Percentiles rank a stretch among this genome's conserved stretches.
Evolutionary conservation across 139 green algal species (phyloP).

Genomic region (Nannochloris sp.): DNA sequence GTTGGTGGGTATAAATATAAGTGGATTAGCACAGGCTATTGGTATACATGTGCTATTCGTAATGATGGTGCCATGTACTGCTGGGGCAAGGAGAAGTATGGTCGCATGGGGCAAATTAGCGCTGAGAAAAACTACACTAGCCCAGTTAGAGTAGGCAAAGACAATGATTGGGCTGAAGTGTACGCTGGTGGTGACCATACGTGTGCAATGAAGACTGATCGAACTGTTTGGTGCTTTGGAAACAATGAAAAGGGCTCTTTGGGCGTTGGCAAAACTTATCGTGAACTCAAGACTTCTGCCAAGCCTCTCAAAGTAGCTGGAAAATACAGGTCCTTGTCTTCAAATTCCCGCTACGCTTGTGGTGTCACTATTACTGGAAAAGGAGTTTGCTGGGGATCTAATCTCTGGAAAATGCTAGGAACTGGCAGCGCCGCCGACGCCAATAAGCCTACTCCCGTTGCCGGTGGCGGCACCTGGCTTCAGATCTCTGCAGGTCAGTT

Average conservation of each 20-base stretch:
- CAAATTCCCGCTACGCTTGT: background rate
- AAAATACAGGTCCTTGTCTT: background rate
- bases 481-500: background rate
- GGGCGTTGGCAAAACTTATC: background rate
- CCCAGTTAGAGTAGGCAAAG: background rate
- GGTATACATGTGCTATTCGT: background rate
- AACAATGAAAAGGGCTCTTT: background rate
- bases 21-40: background rate
- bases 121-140: background rate
- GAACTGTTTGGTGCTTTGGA: background rate
- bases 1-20: background rate
- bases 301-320: background rate
- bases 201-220: background rate
- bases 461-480: background rate
- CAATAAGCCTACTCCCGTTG: background rate
- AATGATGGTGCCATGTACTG: background rate
- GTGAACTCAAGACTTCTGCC: background rate
- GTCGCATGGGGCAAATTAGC: background rate
- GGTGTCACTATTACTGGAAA: background rate
- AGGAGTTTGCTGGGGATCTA: background rate
- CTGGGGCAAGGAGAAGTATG: background rate
- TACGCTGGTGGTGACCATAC: background rate
- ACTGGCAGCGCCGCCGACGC: background rate
- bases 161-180: background rate
- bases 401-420: background rate